These are phyloP conservation scores for Zygnema circumcarinatum DNA, from an alignment of 139 green algal species.

Conservation along the genomic window DNA sequence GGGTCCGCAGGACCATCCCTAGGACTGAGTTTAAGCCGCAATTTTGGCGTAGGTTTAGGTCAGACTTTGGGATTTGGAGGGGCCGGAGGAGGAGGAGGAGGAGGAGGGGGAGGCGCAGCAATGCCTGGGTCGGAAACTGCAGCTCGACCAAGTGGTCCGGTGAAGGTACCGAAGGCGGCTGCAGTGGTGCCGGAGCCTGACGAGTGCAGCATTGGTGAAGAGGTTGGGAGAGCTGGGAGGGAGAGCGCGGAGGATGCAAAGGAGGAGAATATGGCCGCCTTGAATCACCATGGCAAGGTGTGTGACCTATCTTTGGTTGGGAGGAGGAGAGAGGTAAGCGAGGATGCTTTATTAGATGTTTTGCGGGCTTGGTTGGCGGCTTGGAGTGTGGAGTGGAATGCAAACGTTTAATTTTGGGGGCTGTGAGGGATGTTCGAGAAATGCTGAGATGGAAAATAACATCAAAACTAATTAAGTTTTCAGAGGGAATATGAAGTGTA, in stretches of 20 bases:
- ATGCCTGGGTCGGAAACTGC: background rate
- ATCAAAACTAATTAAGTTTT: too few relatives aligned
- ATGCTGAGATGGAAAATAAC: too few relatives aligned
- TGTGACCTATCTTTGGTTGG: background rate
- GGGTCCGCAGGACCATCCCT: background rate
- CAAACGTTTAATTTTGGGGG: too few relatives aligned
- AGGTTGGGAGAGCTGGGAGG: background rate
- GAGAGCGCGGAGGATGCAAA: conserved; percentile 3
- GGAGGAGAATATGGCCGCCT: conserved; percentile 8
- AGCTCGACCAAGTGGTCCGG: background rate
- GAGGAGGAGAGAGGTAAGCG: background rate
- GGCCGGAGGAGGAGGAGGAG: conserved; percentile 11
- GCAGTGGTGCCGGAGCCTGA: conserved; percentile 2
- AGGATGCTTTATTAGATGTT: background rate
- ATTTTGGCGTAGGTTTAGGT: background rate
- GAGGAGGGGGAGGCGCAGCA: background rate
- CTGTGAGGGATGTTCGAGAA: too few relatives aligned
- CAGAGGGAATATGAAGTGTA: too few relatives aligned
- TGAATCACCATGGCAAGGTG: background rate
- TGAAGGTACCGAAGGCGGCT: background rate
- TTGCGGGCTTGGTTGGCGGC: too few relatives aligned
- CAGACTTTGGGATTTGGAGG: background rate
- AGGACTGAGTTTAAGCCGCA: background rate
- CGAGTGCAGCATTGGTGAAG: background rate
- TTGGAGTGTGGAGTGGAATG: too few relatives aligned